Evolutionary conservation across 192 early-diverging fungal species (phyloP).

Genomic region (Rhizophagus prolifer): DNA sequence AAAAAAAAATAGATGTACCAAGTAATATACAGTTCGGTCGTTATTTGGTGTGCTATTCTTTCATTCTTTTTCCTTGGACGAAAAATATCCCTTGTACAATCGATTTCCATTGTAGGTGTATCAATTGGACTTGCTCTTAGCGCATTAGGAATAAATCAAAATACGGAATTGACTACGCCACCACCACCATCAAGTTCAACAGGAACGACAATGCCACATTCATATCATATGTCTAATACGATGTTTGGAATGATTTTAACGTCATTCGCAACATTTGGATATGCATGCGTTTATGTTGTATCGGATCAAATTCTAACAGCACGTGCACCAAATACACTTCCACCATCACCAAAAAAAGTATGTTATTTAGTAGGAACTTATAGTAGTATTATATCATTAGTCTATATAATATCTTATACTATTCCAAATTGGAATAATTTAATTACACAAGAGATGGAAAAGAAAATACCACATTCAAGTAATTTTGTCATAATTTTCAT

Average conservation of each 20-base stretch:
- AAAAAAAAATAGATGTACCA: slow-evolving; percentile 52
- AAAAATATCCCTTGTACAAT: slow-evolving; percentile 48
- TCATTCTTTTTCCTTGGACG: slow-evolving; percentile 53
- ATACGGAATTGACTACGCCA: background rate
- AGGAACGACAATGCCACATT: background rate
- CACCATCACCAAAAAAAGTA: slow-evolving; percentile 50
- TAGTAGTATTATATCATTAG: slow-evolving; percentile 39
- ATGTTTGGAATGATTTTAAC: slow-evolving; percentile 56
- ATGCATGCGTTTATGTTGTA: slow-evolving; percentile 59
- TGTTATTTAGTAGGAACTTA: slow-evolving; percentile 53
- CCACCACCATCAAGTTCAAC: background rate
- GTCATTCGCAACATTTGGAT: slow-evolving; percentile 52
- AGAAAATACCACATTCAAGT: slow-evolving; percentile 18
- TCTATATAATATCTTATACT: slow-evolving; percentile 53
- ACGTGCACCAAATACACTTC: slow-evolving; percentile 29
- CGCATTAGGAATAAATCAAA: slow-evolving; percentile 45
- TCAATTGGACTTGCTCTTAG: slow-evolving; percentile 53
- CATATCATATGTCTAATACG: slow-evolving; percentile 17
- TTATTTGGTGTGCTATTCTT: slow-evolving; percentile 64
- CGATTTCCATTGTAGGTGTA: slow-evolving; percentile 54
- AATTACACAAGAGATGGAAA: slow-evolving; percentile 37
- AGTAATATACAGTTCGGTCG: slow-evolving; percentile 61
- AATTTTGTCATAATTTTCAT: slow-evolving; percentile 37
- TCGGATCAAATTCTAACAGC: slow-evolving; percentile 51
- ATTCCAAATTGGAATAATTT: slow-evolving; percentile 50